Base-by-base conservation (phyloP, 345 rosid species). In the Eucalyptus sp. region DNA sequence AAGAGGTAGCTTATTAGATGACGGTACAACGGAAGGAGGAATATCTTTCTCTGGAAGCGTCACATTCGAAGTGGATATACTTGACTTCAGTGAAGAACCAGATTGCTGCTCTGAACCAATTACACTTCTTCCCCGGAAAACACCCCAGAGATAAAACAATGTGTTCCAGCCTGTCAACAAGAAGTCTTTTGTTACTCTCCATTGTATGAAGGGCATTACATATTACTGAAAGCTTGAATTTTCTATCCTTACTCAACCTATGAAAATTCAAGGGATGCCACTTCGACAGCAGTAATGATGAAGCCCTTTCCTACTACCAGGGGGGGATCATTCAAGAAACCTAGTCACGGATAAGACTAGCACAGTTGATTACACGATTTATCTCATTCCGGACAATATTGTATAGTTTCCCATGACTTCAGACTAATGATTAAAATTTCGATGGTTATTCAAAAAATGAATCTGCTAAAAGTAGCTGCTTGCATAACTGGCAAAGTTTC, bases 61-160 rank as follows among this genome's bases (percentile, higher is more conserved):
- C 90, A 86, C 48, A 90, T 89, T 90, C 52, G 86, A 89, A 91
- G 90, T 88, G 10, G 93, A 89, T 84, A 90, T 83, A 79, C 76
- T 86, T 33, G 90, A 86, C 87, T 88, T 91, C 91, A 92, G 93
- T 29, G 89, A 89, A 87, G 94, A 89, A 33, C 87, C 87, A 50
- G 90, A 27, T 83, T 62, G 80, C 49, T 22, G 64, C 88, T 91
- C 91, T 56, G 92, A 90, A 90, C 87, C 89, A 80, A 17, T 91
- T 52, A 87, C 92, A 90, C 90, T 93, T 90, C 92, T 95, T 92
- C 95, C 96, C 90, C 93, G 95, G 92, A 97, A 98, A 83, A 97
- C 98, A 71, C 99, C 99, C 99, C 99, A 98, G 56, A 98, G 94
- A 91, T 95, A 98, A 93, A 91, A 93, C 71, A 97, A 90, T 93